Evolutionary conservation across 345 rosid species (phyloP), one percentile per base, ranked within the genome.

Genomic region (Rhodomyrtus tomentosa): DNA sequence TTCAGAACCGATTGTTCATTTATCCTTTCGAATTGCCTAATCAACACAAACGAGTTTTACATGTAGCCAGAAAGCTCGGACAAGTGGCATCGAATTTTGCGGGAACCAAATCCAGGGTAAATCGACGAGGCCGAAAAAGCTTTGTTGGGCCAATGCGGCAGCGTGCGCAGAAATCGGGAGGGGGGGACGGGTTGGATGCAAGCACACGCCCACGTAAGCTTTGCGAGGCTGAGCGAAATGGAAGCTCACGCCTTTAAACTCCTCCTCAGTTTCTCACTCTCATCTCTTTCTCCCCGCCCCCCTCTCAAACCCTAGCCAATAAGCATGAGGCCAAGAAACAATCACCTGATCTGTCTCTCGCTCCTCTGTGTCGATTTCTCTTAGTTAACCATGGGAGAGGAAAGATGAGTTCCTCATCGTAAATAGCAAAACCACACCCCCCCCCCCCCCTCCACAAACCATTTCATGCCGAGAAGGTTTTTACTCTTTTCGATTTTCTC

Each of bases 161-260:
- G 38, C 2, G 72, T 8, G 5, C 74, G 74, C 42, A 9, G 45
- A 68, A 62, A 36, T 36, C 79, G 79, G n/a, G n/a, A n/a, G n/a
- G n/a, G n/a, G n/a, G n/a, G n/a, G n/a, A n/a, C n/a, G n/a, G 82
- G n/a, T 51, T 84, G 83, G 59, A 32, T 55, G 82, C 22, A 80
- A 59, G 68, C 50, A 58, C 52, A 45, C 55, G 82, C 52, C 51
- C 88, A 84, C 80, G 21, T 72, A 84, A 84, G 85, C 90, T 84
- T 84, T 59, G 87, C 86, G 87, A 88, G 81, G 16, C 87, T 86
- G 90, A 89, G 88, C 90, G 90, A 89, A 88, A 89, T 85, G 76
- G 62, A 83, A 87, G 91, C 90, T 91, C 86, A 45, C 82, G 79
- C 89, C 92, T 88, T 81, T 87, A 82, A 84, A 45, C 49, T 22